A percentile compares a stretch with the other conserved stretches of the same genome.
These are phyloP conservation scores for Camptophora hylomeconis DNA, from an alignment of 2,329 filamentous ascomycete genomes.

Conservation along the genomic window DNA sequence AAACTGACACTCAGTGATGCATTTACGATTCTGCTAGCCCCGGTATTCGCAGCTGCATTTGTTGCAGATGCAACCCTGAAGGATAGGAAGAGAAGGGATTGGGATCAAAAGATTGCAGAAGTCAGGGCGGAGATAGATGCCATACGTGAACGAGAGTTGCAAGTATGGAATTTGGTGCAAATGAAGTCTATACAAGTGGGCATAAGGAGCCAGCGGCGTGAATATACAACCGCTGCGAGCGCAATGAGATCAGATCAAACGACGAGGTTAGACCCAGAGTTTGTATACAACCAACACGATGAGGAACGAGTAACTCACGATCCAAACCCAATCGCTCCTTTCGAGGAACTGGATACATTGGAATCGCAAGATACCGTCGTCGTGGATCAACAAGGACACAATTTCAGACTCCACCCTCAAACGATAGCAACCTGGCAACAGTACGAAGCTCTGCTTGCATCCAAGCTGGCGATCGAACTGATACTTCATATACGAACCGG, in stretches of 20 bases:
- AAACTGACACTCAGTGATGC: slow-evolving; percentile 13
- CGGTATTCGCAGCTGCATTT: slow-evolving; percentile 13
- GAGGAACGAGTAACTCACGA: too few species aligned
- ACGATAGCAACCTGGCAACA: slow-evolving; percentile 8
- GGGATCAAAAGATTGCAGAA: slow-evolving; percentile 12
- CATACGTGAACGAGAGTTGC: slow-evolving; percentile 10
- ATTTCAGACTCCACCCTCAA: slow-evolving; percentile 7
- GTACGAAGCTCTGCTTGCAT: slow-evolving; percentile 12
- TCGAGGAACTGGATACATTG: too few species aligned
- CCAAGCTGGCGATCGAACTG: slow-evolving; percentile 10
- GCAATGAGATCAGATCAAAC: not conserved
- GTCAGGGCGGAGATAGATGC: slow-evolving; percentile 12
- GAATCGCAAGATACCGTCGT: too few species aligned
- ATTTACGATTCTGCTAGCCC: slow-evolving; percentile 14
- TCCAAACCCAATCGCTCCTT: too few species aligned
- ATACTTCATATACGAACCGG: slow-evolving; percentile 11
- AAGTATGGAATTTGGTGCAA: slow-evolving; percentile 9
- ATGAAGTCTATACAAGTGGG: slow-evolving; percentile 7
- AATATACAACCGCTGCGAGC: slow-evolving; percentile 8
- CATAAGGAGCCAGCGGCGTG: slow-evolving; percentile 8
- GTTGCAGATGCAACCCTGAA: slow-evolving; percentile 16
- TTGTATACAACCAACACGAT: too few species aligned
- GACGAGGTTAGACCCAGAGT: too few species aligned
- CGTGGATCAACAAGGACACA: too few species aligned
- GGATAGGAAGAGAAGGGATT: slow-evolving; percentile 14